Conservation (phyloP, 2,329 filamentous ascomycete genomes). For the Hymenoscyphus fructigenus region DNA sequence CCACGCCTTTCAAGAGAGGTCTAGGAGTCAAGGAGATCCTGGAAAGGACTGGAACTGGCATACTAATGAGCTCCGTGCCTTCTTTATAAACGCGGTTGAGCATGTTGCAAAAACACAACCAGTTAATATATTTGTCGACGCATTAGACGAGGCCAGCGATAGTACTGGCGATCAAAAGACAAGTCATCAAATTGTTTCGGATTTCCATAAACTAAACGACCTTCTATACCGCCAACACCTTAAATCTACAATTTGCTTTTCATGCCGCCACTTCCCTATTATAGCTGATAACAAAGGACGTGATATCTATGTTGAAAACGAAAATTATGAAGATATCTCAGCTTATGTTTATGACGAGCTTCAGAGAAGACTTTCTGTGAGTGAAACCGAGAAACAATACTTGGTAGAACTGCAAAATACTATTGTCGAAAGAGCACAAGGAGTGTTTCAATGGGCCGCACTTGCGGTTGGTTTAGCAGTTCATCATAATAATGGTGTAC, state of each 20-base stretch:
- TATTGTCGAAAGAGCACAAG: constrained; percentile 33
- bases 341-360: constrained; percentile 17
- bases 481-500: constrained; percentile 10
- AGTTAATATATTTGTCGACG: constrained; percentile 28
- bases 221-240: not conserved
- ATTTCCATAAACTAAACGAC: constrained; percentile 12
- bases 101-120: not conserved
- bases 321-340: constrained; percentile 37
- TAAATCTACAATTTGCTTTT: constrained; percentile 22
- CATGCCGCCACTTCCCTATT: constrained; percentile 21
- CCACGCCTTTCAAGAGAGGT: not conserved
- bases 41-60: constrained; percentile 20
- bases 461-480: constrained; percentile 29
- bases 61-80: constrained; percentile 9
- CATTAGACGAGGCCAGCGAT: constrained; percentile 28
- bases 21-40: constrained; percentile 6
- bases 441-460: constrained; percentile 42
- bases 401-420: constrained; percentile 17
- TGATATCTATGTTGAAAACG: constrained; percentile 33
- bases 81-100: constrained; percentile 11
- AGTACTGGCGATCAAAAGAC: not conserved
- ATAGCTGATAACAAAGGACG: constrained; percentile 13
- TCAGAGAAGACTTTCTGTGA: constrained; percentile 5
- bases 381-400: not conserved
- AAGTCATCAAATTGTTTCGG: constrained; percentile 7